Base-by-base conservation (phyloP, 495 filamentous ascomycete species). In the Talaromyces proteolyticus region DNA sequence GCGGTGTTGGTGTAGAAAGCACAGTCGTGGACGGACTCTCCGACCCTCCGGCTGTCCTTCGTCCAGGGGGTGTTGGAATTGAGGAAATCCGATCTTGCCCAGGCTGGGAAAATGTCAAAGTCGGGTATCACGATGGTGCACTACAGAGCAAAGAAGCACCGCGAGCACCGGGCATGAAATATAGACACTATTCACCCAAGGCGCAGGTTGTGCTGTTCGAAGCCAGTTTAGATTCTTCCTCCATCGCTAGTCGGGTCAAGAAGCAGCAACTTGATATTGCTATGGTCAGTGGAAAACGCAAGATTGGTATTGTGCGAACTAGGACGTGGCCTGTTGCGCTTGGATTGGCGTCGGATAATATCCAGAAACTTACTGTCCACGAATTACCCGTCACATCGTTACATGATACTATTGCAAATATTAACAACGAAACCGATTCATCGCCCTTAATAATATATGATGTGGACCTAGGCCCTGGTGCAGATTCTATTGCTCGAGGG, bases 111-210 rank as follows among this genome's bases (percentile, higher is more conserved):
- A 71, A 77, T 43, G 84, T 88, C 2, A 70, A 70, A 49, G 75
- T 86, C 23, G 92, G 80, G 37, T 95, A 96, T 62, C 78, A 80
- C 52, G 88, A 96, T 55, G 65, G 69, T 29, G 66, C 59, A 5
- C 49, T 67, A 0, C 69, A 71, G 18, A 57, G 62, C 19, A 77
- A 60, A 44, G 64, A 73, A 49, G 70, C 73, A 19, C 92, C 94
- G 5, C 79, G 86, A 49, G 91, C 92, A 2, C 93, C 93, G 7
- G 93, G 93, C 2, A 99, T 99, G 93, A 99, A 99, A 61, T 99
- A 99, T 66, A 86, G 91, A 57, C 93, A 99, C 63, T 99, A 99
- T 61, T 94, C 91, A 18, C 93, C 93, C 0, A 87, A 85, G 59
- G 93, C 93, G 14, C 82, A 76, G 24, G 92, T 99, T 8, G 70